Evolutionary conservation across 2,329 filamentous ascomycete species (phyloP).

Genomic region (Claviceps fusiformis): DNA sequence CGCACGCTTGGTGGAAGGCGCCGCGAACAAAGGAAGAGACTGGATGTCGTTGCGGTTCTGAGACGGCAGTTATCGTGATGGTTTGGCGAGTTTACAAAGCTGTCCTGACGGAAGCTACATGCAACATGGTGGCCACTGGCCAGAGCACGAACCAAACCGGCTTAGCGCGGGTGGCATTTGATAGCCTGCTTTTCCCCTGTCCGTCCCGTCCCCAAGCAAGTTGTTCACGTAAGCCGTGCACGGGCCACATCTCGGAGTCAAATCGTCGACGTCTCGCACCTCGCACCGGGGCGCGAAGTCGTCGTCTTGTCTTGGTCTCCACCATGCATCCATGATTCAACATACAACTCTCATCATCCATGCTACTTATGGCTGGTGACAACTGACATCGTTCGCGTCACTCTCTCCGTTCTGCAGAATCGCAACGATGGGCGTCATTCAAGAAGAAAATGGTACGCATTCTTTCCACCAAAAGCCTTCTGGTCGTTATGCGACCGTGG

Average conservation of each 20-base stretch:
- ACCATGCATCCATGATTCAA: not conserved
- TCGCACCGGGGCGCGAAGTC: no score
- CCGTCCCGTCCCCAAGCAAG: not conserved
- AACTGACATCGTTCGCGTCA: not conserved
- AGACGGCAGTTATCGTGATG: not conserved
- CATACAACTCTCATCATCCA: not conserved
- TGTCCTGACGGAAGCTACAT: constrained; percentile 8
- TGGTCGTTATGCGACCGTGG: not conserved
- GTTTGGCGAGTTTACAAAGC: constrained; percentile 3
- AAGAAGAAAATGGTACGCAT: constrained; percentile 20
- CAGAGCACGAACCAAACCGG: constrained; percentile 14
- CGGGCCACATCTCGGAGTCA: constrained; percentile 6
- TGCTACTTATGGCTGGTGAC: not conserved
- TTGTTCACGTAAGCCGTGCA: constrained; percentile 19
- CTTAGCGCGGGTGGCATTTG: constrained; percentile 14
- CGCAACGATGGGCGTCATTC: constrained; percentile 10
- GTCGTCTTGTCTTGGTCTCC: not conserved
- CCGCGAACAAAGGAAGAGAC: not conserved
- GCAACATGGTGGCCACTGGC: constrained; percentile 24
- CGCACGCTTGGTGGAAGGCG: not conserved
- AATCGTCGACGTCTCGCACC: not conserved
- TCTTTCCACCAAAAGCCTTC: not conserved
- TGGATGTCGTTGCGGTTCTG: not conserved
- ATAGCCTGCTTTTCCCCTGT: not conserved
- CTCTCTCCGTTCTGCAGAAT: not conserved